These are phyloP conservation scores for Pyrenula aspistea DNA, from an alignment of 495 filamentous ascomycete genomes.

Conservation along the genomic window DNA sequence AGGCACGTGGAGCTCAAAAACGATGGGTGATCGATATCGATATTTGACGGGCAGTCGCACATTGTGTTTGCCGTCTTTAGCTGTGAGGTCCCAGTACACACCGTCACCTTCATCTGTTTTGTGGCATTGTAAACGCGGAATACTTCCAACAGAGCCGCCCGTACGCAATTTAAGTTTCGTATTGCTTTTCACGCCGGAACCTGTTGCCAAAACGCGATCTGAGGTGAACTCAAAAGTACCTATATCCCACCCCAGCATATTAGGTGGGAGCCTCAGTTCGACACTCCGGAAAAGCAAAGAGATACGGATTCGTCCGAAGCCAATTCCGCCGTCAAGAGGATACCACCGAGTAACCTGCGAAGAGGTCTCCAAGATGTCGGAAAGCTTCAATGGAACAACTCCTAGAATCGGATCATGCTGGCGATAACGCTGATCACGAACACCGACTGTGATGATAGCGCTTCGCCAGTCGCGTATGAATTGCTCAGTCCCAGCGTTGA, in stretches of 20 bases:
- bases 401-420: constrained; percentile 93
- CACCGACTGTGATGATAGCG: constrained; percentile 71
- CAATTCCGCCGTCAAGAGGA: constrained; percentile 54
- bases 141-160: constrained; percentile 67
- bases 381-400: constrained; percentile 75
- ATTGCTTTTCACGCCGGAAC: constrained; percentile 26
- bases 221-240: constrained; percentile 81
- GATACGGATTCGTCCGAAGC: constrained; percentile 84
- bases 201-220: constrained; percentile 46
- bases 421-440: constrained; percentile 75
- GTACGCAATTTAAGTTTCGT: constrained; percentile 67
- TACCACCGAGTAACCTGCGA: constrained; percentile 69
- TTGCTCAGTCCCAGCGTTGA: constrained; percentile 88
- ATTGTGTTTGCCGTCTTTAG: constrained; percentile 37
- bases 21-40: constrained; percentile 75
- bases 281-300: constrained; percentile 78
- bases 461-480: constrained; percentile 95
- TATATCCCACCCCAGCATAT: constrained; percentile 82
- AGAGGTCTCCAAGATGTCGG: constrained; percentile 72
- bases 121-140: constrained; percentile 44
- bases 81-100: constrained; percentile 55
- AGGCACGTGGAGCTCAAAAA: constrained; percentile 69
- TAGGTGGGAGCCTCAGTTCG: constrained; percentile 68
- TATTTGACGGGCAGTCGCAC: constrained; percentile 78
- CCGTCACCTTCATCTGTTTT: constrained; percentile 44